Conservation (phyloP, 148 eudicot genomes). For the Chenopodium berlandieri region DNA sequence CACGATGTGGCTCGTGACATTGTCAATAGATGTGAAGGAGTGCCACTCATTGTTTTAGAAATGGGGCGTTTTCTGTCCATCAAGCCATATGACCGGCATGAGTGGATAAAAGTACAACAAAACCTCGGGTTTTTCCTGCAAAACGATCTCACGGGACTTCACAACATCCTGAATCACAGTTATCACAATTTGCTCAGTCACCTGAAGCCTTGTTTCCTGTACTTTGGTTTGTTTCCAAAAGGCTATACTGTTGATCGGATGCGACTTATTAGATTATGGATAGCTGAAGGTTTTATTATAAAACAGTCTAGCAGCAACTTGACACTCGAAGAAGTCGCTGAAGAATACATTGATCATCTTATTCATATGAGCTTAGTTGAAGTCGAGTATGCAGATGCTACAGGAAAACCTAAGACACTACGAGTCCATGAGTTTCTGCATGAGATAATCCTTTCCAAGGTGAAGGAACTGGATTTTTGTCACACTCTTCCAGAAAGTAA, state of each 20-base stretch:
- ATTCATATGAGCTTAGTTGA: slow-evolving; percentile 8
- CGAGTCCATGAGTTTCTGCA: slow-evolving; percentile 15
- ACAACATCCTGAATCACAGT: slow-evolving; percentile 5
- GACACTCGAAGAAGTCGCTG: slow-evolving; percentile 19
- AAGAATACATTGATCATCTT: slow-evolving; percentile 20
- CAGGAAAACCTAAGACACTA: slow-evolving; percentile 1
- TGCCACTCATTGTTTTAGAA: slow-evolving; percentile 33
- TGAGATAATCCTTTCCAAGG: slow-evolving; percentile 17
- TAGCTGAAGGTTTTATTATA: slow-evolving; percentile 24
- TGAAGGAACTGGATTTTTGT: slow-evolving; percentile 22
- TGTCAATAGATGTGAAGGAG: slow-evolving; percentile 37
- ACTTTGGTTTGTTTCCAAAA: slow-evolving; percentile 28
- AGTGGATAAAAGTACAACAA: slow-evolving; percentile 33
- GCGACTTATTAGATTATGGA: slow-evolving; percentile 26
- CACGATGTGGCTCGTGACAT: slow-evolving; percentile 10
- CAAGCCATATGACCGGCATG: slow-evolving; percentile 1
- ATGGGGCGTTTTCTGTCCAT: slow-evolving; percentile 30
- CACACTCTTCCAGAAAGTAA: not conserved
- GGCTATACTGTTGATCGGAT: not conserved
- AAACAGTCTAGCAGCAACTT: not conserved
- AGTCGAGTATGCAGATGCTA: slow-evolving; percentile 1
- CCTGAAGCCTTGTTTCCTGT: slow-evolving; percentile 33
- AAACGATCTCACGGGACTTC: not conserved
- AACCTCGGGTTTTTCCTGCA: slow-evolving; percentile 16
- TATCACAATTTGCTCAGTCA: slow-evolving; percentile 16